A percentile compares a stretch with the other conserved stretches of the same genome.
phyloP scores from a whole-genome alignment of 306 rosid genomes.

The Prunus persica region Prunus_persica_NCBIv2 NC_034016.1:12365501-12366000 shows the following conservation, averaged over 20 bases:
- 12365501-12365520: neutral
- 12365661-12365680: slow-evolving; percentile 94
- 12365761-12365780: neutral
- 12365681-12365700: slow-evolving; percentile 97
- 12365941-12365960: slow-evolving; percentile 24
- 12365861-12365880: slow-evolving; percentile 97
- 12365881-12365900: slow-evolving; percentile 96
- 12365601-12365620: neutral
- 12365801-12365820: slow-evolving; percentile 99
- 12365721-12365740: slow-evolving; percentile 15
- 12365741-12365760: neutral
- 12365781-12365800: slow-evolving; percentile 26
- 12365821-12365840: slow-evolving; percentile 98
- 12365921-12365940: slow-evolving; percentile 97
- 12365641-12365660: slow-evolving; percentile 93
- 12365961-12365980: neutral
- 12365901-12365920: slow-evolving; percentile 97
- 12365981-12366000: neutral
- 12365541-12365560: neutral
- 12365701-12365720: slow-evolving; percentile 99
- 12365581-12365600: neutral
- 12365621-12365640: slow-evolving; percentile 76
- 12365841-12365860: slow-evolving; percentile 98
- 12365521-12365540: neutral
- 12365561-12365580: neutral